phyloP scores from a whole-genome alignment of 2,329 filamentous ascomycete genomes.

The Pestalotiopsis sp. region DNA sequence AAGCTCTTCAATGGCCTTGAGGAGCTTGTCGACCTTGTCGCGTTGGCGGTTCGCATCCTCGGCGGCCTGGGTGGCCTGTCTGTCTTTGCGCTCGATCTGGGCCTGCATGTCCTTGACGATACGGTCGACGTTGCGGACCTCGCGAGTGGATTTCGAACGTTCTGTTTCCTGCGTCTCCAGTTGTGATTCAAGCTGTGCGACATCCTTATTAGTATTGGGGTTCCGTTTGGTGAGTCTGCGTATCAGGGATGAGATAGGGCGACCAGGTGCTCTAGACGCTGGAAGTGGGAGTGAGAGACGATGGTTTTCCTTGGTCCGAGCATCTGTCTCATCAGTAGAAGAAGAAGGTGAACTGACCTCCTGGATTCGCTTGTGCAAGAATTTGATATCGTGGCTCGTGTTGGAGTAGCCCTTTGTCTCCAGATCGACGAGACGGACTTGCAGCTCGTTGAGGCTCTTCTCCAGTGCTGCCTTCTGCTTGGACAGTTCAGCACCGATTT shows the following conservation, averaged over 20 bases:
- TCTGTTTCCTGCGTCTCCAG: constrained; percentile 82
- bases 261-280: constrained; percentile 16
- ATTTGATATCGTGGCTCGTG: constrained; percentile 92
- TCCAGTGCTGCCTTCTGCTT: constrained; percentile 89
- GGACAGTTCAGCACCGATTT: constrained; percentile 78
- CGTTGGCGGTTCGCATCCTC: constrained; percentile 85
- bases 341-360: constrained; percentile 66
- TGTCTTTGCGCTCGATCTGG: constrained; percentile 92
- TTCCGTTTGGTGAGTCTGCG: constrained; percentile 19
- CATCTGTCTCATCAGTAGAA: constrained; percentile 13
- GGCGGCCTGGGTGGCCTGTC: constrained; percentile 76
- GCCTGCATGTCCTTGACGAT: constrained; percentile 90
- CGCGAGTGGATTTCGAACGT: constrained; percentile 80
- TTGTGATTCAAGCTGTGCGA: constrained; percentile 76
- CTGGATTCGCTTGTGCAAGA: constrained; percentile 90
- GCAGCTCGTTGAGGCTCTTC: constrained; percentile 87
- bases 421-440: constrained; percentile 86
- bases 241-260: constrained; percentile 24
- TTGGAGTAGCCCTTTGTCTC: constrained; percentile 97
- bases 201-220: constrained; percentile 29
- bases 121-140: constrained; percentile 89
- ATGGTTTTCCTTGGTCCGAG: constrained; percentile 5
- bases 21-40: constrained; percentile 87
- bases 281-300: constrained; percentile 3
- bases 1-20: constrained; percentile 90